These are phyloP conservation scores for Pseudocercospora ulei DNA, from an alignment of 2,329 filamentous ascomycete genomes.

Conservation along the genomic window DNA sequence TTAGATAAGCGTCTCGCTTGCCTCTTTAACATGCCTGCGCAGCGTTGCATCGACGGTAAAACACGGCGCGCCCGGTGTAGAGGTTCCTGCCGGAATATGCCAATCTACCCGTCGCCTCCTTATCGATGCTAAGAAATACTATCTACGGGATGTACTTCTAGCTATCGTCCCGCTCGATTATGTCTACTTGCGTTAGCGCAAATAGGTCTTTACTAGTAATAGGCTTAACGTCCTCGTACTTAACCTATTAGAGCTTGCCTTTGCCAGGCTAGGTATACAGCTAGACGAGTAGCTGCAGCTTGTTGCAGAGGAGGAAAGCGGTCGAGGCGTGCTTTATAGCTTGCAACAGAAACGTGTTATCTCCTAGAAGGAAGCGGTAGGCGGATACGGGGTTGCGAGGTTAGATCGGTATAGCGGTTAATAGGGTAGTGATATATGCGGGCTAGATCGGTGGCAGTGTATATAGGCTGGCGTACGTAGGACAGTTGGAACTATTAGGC, in stretches of 20 bases:
- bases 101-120: constrained; percentile 48
- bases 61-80: constrained; percentile 69
- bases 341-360: constrained; percentile 58
- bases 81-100: constrained; percentile 53
- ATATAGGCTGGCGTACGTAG: too few relatives aligned
- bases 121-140: constrained; percentile 77
- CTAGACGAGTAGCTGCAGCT: constrained; percentile 58
- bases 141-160: constrained; percentile 57
- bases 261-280: constrained; percentile 35
- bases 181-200: constrained; percentile 58
- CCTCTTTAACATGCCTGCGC: constrained; percentile 49
- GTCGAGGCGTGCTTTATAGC: constrained; percentile 58
- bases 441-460: too few relatives aligned
- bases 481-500: too few relatives aligned
- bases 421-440: too few relatives aligned
- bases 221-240: constrained; percentile 57
- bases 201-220: constrained; percentile 67
- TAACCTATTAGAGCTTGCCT: constrained; percentile 55
- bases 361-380: constrained; percentile 64
- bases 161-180: constrained; percentile 66
- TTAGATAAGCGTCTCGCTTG: constrained; percentile 52
- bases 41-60: constrained; percentile 87
- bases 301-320: constrained; percentile 67
- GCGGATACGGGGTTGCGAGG: too few relatives aligned
- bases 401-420: too few relatives aligned